Base-by-base conservation (phyloP, 345 rosid genomes). In the Sapria himalayana region DNA sequence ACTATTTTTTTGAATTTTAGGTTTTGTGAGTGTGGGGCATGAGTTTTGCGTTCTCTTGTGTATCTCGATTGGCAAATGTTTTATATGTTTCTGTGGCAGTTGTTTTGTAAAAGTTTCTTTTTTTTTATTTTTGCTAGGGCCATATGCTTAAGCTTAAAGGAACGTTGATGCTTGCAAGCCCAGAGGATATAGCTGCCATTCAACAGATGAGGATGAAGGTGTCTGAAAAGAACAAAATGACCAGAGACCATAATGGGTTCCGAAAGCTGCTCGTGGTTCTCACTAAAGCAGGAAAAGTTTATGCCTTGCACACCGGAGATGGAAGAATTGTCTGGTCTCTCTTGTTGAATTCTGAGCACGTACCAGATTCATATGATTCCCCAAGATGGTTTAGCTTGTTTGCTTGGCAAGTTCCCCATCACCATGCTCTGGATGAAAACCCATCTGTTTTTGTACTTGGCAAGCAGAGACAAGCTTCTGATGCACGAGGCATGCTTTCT, bases 341-440 rank as follows among this genome's bases (percentile, higher is more conserved):
- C 37, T 60, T 91, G n/a, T 51, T 84, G 29, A 64, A 39, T 19
- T 72, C 89, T 47, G 62, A 72, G 5, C 76, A 60, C 52, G 60
- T 70, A 52, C 71, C 92, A 56, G 78, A 64, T 44, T 21, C 61
- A 4, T 84, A 92, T 52, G 58, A 51, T 46, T 56, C 45, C 44
- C 92, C 85, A 36, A 58, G 44, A 15, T 75, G 79, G 32, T 52
- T 84, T 33, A 73, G 62, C 48, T 25, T 91, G 58, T 84, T 71
- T 52, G 81, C 67, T 50, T 91, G 99, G 95, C 93, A 80, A 62
- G 66, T 84, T 35, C 95, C 99, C 43, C 99, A 91, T 74, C 95
- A 89, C 54, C 93, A 80, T 56, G 99, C 95, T 7, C 21, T 91
- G 92, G 93, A 77, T 60, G 70, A 65, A 57, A 91, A 91, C 57